Conservation (phyloP, 1,284 basidiomycete species). For the Entoloma clypeatum region DNA sequence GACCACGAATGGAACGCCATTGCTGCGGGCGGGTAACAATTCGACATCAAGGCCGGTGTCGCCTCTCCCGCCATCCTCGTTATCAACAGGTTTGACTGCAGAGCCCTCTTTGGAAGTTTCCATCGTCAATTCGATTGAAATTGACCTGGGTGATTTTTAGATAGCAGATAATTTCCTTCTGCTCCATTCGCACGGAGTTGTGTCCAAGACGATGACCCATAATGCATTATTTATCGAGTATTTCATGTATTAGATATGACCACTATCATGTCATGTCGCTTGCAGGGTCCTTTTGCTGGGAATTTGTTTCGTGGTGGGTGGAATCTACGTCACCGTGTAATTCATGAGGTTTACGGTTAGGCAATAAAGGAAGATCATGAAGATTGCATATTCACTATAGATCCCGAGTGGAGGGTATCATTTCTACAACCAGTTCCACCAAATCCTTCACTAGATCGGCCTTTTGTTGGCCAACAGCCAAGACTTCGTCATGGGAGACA, state of each 20-base stretch:
- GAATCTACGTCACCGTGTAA: no score
- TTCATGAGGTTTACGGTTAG: no score
- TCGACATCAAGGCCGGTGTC: conserved; percentile 29
- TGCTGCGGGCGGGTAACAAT: conserved; percentile 11
- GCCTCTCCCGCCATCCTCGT: conserved; percentile 34
- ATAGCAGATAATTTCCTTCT: no score
- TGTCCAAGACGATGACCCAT: no score
- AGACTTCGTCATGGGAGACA: conserved; percentile 83
- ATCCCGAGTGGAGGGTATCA: conserved; percentile 16
- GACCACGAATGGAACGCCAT: conserved; percentile 25
- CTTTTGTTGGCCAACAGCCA: conserved; percentile 62
- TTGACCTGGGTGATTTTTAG: conserved; percentile 77
- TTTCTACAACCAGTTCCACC: conserved; percentile 59
- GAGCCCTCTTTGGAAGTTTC: conserved; percentile 49
- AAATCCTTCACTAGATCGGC: conserved; percentile 67
- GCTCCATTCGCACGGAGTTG: no score
- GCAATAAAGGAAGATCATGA: no score
- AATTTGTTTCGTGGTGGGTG: no score
- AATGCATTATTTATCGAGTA: no score
- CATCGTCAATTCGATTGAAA: conserved; percentile 64
- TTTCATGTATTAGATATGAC: no score
- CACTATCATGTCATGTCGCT: no score
- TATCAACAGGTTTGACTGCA: conserved; percentile 24
- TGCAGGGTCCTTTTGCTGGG: no score
- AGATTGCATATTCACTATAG: no score